A percentile compares a stretch with the other conserved stretches of the same genome.
These are phyloP conservation scores for Oenanthe javanica DNA, from an alignment of 140 eudicot genomes.

Conservation along the genomic window DNA sequence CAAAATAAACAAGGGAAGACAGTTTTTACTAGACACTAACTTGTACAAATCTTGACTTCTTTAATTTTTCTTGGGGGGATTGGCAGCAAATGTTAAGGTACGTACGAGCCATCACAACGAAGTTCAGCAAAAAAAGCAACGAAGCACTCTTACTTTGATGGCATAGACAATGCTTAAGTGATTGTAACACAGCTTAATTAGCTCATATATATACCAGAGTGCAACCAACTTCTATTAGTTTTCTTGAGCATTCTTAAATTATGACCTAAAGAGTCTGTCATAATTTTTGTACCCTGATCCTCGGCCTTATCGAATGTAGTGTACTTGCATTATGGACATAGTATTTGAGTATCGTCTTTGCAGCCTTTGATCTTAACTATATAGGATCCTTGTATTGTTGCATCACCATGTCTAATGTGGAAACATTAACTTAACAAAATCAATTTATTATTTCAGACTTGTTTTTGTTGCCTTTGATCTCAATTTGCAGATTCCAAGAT, in stretches of 20 bases:
- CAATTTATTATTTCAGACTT: too few species aligned
- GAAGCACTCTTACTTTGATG: constrained; percentile 85
- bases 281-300: not conserved
- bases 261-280: not conserved
- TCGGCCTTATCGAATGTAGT: too few species aligned
- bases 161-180: constrained; percentile 51
- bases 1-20: constrained; percentile 76
- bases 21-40: constrained; percentile 71
- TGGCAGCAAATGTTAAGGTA: constrained; percentile 29
- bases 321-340: not conserved
- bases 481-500: not conserved
- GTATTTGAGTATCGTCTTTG: not conserved
- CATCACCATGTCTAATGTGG: too few species aligned
- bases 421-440: too few species aligned
- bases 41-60: too few species aligned
- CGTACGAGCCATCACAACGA: constrained; percentile 58
- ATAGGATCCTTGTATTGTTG: too few species aligned
- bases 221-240: not conserved
- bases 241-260: not conserved
- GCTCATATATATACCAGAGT: not conserved
- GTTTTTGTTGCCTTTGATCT: not conserved
- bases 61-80: not conserved
- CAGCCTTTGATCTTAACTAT: not conserved
- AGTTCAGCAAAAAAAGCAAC: constrained; percentile 10
- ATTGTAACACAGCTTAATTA: not conserved